Evolutionary conservation across 106 monocot species (phyloP).

Genomic region (Apostasia shenzhenica): DNA sequence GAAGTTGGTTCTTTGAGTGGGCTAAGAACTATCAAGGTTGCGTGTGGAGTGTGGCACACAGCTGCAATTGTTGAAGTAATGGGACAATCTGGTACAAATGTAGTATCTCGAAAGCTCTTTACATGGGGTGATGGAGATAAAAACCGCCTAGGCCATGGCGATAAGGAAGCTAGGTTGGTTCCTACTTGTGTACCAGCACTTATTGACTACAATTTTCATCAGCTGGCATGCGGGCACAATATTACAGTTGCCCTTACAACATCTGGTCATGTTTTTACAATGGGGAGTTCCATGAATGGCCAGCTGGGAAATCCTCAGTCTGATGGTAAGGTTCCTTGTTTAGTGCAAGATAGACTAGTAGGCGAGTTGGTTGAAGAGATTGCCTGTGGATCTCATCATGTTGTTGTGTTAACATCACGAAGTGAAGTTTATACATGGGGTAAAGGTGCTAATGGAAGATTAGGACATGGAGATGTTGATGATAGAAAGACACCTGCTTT

Average conservation of each 20-base stretch:
- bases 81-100: constrained; percentile 21
- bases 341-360: constrained; percentile 49
- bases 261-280: constrained; percentile 57
- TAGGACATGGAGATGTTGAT: constrained; percentile 60
- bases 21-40: constrained; percentile 40
- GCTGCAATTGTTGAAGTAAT: constrained; percentile 55
- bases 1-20: constrained; percentile 41
- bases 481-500: constrained; percentile 43
- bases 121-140: constrained; percentile 85
- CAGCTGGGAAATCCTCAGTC: constrained; percentile 50
- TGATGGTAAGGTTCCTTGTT: constrained; percentile 55
- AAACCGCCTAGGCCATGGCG: constrained; percentile 51
- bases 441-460: constrained; percentile 59
- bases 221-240: constrained; percentile 54
- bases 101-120: constrained; percentile 44
- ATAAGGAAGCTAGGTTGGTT: constrained; percentile 44
- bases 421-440: constrained; percentile 73
- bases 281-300: constrained; percentile 51
- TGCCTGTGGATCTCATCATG: constrained; percentile 58
- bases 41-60: constrained; percentile 58
- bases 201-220: constrained; percentile 54
- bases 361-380: constrained; percentile 58
- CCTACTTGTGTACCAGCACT: constrained; percentile 52
- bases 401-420: constrained; percentile 51
- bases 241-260: constrained; percentile 50